Evolutionary conservation across 768 basidiomycete genomes (phyloP), one percentile per base, ranked within the genome.

Genomic region (Suillus occidentalis): DNA sequence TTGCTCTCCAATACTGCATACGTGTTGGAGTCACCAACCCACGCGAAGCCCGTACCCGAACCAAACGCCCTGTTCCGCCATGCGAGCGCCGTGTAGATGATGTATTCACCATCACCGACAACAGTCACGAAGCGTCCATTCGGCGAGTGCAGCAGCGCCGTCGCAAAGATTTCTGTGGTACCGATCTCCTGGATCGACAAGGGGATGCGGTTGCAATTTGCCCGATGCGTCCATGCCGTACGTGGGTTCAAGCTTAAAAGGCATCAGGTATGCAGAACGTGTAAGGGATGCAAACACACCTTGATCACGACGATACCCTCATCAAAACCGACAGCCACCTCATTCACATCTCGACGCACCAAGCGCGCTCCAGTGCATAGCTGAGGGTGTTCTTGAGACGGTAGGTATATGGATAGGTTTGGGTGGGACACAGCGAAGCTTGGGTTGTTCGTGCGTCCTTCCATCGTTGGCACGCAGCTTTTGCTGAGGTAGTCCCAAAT

Each of bases 11-110:
- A 82, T 1, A 99, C 91, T 1, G 97, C 97, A 70, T 99, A 99
- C 0, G 96, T 99, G 71, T 97, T 99, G 16, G 92, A 95, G 73
- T 99, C 97, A 1, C 87, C 84, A 0, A 94, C 95, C 97, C 97
- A 99, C 0, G 97, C 97, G 75, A 99, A 99, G 0, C 92, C 91
- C 50, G 89, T 85, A 2, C 95, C 96, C 43, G 87, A 86, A 7
- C 97, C 97, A 74, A 99, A 99, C 1, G 92, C 87, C 79, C 99
- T 99, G 86, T 99, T 99, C 66, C 97, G 83, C 96, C 97, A 99
- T 3, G 97, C 97, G 39, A 99, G 89, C 0, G 97, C 92, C 2
- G 96, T 99, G 77, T 99, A 99, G 68, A 94, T 94, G 78, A 99
- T 98, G 78, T 99, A 98, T 76, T 99, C 97, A 62, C 97, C 97